Base-by-base conservation (phyloP, 352 stramenopile genomes). In the Phytophthora tubulina region DNA sequence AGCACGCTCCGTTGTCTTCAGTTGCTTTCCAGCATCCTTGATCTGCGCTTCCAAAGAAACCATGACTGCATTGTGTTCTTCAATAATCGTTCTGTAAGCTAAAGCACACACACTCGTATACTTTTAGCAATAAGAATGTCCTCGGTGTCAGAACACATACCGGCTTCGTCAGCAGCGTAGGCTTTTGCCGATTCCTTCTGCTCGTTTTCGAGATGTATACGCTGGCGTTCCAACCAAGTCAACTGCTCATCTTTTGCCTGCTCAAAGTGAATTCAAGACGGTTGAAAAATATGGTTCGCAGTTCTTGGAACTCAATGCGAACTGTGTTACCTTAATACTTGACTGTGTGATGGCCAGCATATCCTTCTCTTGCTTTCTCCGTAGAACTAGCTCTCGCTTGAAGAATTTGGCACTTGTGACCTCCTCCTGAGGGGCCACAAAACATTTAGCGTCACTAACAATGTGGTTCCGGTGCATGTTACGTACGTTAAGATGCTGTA, bases 201-300 rank as follows among this genome's bases (percentile, higher is more conserved):
- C 53, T 82, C 70, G 17, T 75, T 74, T 59, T 69, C 55, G 6
- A 85, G 60, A 63, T 79, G 73, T 3, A 63, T 39, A n/a, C 62
- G 75, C 35, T 82, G 78, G 21, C 78, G 72, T n/a, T 85, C 63
- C 15, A 85, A 52, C 78, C 78, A 85, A 57, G 38, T 57, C 15
- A 85, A 54, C 52, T 82, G 78, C 0, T 85, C 75, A 44, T 72
- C 57, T 69, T 85, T 82, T 41, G 78, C 65, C 71, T 82, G 45
- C 6, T 41, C 45, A 58, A 62, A 45, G 14, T 17, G n/a, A 30
- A 45, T 39, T 41, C 15, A 32, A 33, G 3, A 54, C 21, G n/a
- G 38, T 56, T 54, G 49, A 51, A 48, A 10, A 39, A n/a, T 53
- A 33, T 13, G 17, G 57, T 6, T 39, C 70, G 11, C 33, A 56